Conservation (phyloP, 352 stramenopile genomes). For the Phytopythium vexans region DNA sequence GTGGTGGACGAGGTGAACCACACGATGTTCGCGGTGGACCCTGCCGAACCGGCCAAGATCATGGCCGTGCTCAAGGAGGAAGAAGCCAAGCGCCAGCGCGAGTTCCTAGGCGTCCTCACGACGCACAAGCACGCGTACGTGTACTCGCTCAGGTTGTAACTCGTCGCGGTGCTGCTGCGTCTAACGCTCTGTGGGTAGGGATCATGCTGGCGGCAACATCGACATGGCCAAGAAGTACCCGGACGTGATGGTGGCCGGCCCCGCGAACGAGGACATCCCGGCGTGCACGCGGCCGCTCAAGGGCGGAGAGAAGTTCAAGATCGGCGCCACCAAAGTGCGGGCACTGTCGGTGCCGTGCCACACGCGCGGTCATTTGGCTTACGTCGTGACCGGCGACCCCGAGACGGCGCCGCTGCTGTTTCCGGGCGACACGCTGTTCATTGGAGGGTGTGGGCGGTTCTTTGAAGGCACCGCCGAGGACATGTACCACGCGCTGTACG, state of each 20-base stretch:
- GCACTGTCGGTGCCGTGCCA: conserved; percentile 83
- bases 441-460: conserved; percentile 82
- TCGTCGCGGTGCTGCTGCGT: neutral
- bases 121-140: conserved; percentile 92
- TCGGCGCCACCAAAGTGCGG: conserved; percentile 71
- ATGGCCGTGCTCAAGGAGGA: conserved; percentile 69
- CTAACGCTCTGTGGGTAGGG: conserved; percentile 21
- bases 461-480: conserved; percentile 88
- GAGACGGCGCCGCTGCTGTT: conserved; percentile 81
- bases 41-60: conserved; percentile 61
- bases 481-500: conserved; percentile 87
- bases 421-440: conserved; percentile 86
- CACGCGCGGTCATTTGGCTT: conserved; percentile 81
- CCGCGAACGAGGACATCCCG: conserved; percentile 72
- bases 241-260: conserved; percentile 60
- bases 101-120: conserved; percentile 87
- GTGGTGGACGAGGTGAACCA: conserved; percentile 81
- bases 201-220: conserved; percentile 79
- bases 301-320: conserved; percentile 79
- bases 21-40: conserved; percentile 81
- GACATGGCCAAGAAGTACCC: conserved; percentile 66
- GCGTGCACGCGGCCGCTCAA: conserved; percentile 58
- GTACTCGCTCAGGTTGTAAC: neutral
- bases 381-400: conserved; percentile 77
- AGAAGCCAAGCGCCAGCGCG: conserved; percentile 50